Base-by-base conservation (phyloP, 2,329 filamentous ascomycete species). In the Colletotrichum lupini region DNA sequence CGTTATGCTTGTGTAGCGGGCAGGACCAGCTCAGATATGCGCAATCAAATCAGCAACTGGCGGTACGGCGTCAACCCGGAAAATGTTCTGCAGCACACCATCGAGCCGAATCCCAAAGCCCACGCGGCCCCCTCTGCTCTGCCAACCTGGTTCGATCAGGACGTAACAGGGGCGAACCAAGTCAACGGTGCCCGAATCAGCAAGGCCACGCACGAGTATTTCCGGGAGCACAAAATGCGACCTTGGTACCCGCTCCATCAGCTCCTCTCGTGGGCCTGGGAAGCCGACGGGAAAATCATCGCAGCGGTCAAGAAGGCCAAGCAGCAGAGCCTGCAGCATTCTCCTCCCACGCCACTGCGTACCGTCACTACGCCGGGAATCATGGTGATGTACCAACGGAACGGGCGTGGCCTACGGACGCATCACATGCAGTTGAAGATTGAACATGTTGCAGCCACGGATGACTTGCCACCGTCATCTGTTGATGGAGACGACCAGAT, bases 1-100 rank as follows among this genome's bases (percentile, higher is more conserved):
- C 79, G 78, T 49, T 82, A 80, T 68, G 82, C 81, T 46, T 76
- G 76, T 32, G 52, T 81, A 9, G 64, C 73, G 6, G 76, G 76
- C 26, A 66, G 74, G 28, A 78, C 79, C 4, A 78, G 56, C 46
- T 77, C 74, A 74, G 49, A 74, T 26, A 80, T 83, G 78, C 80
- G 81, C 46, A 60, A 63, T 9, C 76, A 76, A 14, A 79, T 76
- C 42, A 65, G 74, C 24, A 56, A 64, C 8, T 19, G 70, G 28
- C 42, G 46, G 46, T 4, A 30, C 16, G 37, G 52, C 14, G 32
- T 26, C 24, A n/a, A 46, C 9, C 11, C 32, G 9, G 2, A 11
- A 16, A 19, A 42, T 6, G 37, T 42, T 19, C 37, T 42, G 37
- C 37, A 42, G 37, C 12, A 9, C 4, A 4, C 35, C n/a, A 30